These are phyloP conservation scores for Cicer chorassanicum DNA, from an alignment of 306 rosid genomes.

Conservation along the genomic window DNA sequence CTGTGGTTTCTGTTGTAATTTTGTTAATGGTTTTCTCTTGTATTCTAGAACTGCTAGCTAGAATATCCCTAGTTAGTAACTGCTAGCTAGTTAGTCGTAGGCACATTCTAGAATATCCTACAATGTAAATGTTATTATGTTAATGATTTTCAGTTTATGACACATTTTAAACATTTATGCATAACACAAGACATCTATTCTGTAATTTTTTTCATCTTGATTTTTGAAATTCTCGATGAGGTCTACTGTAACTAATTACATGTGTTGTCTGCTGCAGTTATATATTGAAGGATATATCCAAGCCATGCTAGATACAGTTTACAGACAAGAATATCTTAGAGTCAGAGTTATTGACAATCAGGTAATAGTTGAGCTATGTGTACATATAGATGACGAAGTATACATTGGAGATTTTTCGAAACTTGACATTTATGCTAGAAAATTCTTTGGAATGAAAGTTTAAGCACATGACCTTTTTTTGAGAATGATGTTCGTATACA, in stretches of 20 bases:
- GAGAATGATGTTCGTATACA: conserved; percentile 22
- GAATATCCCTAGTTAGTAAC: too few relatives aligned
- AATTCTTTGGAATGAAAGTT: conserved; percentile 20
- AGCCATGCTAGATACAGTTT: conserved; percentile 93
- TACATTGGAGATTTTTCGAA: conserved; percentile 24
- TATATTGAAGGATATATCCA: conserved; percentile 97
- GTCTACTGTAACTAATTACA: conserved; percentile 34
- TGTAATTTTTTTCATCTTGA: conserved; percentile 26
- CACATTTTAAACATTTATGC: neutral
- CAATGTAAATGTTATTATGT: conserved; percentile 3
- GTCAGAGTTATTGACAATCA: conserved; percentile 85
- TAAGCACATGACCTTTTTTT: conserved; percentile 27
- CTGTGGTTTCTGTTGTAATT: neutral
- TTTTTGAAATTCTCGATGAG: conserved; percentile 29
- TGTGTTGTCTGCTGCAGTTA: conserved; percentile 66
- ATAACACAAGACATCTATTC: conserved; percentile 18
- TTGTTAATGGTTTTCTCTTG: neutral
- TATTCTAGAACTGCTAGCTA: neutral
- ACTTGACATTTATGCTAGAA: conserved; percentile 9
- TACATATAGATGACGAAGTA: conserved; percentile 31
- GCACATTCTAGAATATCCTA: neutral
- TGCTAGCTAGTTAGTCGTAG: neutral
- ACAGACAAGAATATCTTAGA: conserved; percentile 88
- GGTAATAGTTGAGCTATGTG: conserved; percentile 55
- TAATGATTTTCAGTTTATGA: conserved; percentile 26